Evolutionary conservation across 148 eudicot genomes (phyloP).

Genomic region (Camellia sinensis): DNA sequence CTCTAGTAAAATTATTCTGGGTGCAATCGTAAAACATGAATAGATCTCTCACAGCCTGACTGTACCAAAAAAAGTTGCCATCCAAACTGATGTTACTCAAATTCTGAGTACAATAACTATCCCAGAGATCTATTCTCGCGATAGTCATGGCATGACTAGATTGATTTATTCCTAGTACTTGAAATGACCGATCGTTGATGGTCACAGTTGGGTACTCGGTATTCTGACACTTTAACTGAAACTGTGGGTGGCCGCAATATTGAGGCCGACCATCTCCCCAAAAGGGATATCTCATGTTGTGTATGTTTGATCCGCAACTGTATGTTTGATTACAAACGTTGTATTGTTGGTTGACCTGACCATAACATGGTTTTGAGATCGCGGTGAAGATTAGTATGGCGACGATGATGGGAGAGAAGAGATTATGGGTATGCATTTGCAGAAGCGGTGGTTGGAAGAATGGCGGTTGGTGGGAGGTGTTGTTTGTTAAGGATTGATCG

Average conservation of each 20-base stretch:
- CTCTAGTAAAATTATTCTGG: not conserved
- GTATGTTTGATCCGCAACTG: not conserved
- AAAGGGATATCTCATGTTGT: constrained; percentile 29
- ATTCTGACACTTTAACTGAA: constrained; percentile 20
- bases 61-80: not conserved
- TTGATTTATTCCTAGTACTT: not conserved
- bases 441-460: not conserved
- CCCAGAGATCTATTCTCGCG: not conserved
- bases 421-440: not conserved
- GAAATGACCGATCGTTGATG: not conserved
- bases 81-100: not conserved
- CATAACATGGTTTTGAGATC: not conserved
- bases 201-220: not conserved
- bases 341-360: not conserved
- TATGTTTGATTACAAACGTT: not conserved
- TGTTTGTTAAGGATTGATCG: no score
- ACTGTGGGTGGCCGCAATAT: constrained; percentile 27
- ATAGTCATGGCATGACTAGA: not conserved
- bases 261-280: constrained; percentile 24
- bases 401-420: not conserved
- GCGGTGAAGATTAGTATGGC: not conserved
- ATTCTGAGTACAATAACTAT: not conserved
- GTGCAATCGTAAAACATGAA: not conserved
- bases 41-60: not conserved
- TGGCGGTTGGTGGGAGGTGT: not conserved